Conservation (phyloP, 169 alveolate species). For the Plasmodium malariae region DNA sequence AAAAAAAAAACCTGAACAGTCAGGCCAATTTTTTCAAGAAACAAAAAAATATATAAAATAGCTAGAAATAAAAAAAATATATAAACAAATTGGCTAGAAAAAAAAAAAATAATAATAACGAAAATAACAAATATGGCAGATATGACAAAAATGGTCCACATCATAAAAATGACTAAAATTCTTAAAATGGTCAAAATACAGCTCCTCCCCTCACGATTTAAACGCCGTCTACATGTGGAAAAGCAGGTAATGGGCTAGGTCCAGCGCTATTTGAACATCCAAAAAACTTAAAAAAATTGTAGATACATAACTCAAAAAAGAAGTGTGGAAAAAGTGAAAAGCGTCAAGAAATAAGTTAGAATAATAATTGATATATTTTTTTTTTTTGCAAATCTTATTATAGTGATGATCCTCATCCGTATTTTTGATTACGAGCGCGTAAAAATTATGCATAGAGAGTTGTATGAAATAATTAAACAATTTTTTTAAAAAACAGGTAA, state of each 20-base stretch:
- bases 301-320: slow-evolving; percentile 29
- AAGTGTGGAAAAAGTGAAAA: slow-evolving; percentile 36
- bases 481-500: slow-evolving; percentile 37
- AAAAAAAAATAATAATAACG: too few relatives aligned
- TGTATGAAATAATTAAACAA: slow-evolving; percentile 31
- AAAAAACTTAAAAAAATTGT: slow-evolving; percentile 34
- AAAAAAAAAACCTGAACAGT: too few relatives aligned
- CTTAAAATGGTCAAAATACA: too few relatives aligned
- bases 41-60: too few relatives aligned
- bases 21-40: too few relatives aligned
- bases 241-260: slow-evolving; percentile 35
- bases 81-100: too few relatives aligned
- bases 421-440: neutral
- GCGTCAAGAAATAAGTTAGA: slow-evolving; percentile 9
- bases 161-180: too few relatives aligned
- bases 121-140: too few relatives aligned
- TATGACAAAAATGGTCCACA: too few relatives aligned
- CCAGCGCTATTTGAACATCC: slow-evolving; percentile 35
- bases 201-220: too few relatives aligned
- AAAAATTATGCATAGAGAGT: slow-evolving; percentile 14
- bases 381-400: too few relatives aligned
- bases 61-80: too few relatives aligned
- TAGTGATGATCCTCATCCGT: neutral
- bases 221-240: slow-evolving; percentile 4
- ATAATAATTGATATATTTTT: neutral